Evolutionary conservation across 148 eudicot species (phyloP), one percentile per base, ranked within the genome.

Genomic region (Spergularia bocconei): DNA sequence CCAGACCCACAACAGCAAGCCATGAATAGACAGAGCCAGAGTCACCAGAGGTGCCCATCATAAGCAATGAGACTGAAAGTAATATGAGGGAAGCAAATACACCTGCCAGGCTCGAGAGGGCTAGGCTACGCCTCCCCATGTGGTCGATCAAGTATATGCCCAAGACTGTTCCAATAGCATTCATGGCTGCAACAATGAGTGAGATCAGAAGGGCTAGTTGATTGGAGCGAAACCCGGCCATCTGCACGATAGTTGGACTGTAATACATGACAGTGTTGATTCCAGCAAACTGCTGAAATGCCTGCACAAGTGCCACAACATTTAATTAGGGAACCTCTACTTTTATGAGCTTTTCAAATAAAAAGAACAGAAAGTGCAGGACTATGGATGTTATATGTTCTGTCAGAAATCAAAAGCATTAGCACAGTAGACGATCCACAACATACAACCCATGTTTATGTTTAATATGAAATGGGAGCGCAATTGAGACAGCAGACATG

Each of bases 201-300:
- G 98, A 93, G 59, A 93, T 83, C 73, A 91, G 90, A 66, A 93
- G 92, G 20, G 98, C 98, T 33, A 91, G 79, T 64, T 89, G 91
- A 78, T 93, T 93, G 65, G 97, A 91, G 13, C 69, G 71, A 81
- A 93, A 93, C 25, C 98, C 98, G 2, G 98, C 98, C 98, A 93
- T 88, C 72, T 93, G 98, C 67, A 93, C 92, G 0, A 93, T 93
- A 14, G 98, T 91, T 70, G 98, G 97, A 81, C 98, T 89, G 84
- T 93, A 93, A 78, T 93, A 93, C 98, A 93, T 93, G 11, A 93
- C 98, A 0, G 98, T 93, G 86, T 93, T 93, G 73, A 93, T 93
- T 6, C 98, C 98, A 2, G 97, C 89, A 77, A 93, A 88, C 65
- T 93, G 98, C 82, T 93, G 98, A 76, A 86, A 93, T n/a, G 98